Percentiles rank a stretch among this genome's conserved stretches.
These are phyloP conservation scores for Dryas integrifolia DNA, from an alignment of 331 rosid species.

Conservation along the genomic window DNA sequence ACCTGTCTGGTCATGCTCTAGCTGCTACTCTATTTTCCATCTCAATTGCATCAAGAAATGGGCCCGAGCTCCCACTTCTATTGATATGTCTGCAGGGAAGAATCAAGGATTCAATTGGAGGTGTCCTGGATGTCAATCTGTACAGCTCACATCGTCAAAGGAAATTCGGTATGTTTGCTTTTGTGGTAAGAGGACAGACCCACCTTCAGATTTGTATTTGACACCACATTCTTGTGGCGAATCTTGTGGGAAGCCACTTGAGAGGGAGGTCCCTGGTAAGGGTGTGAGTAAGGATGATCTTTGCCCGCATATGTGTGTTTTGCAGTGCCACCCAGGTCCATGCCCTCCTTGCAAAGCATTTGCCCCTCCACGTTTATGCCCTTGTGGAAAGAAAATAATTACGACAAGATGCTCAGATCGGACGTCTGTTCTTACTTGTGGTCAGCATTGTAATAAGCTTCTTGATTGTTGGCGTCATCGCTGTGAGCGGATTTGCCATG, in stretches of 20 bases:
- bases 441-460: conserved; percentile 71
- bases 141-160: conserved; percentile 61
- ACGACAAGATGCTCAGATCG: conserved; percentile 83
- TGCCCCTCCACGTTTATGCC: conserved; percentile 74
- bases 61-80: conserved; percentile 86
- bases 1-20: conserved; percentile 80
- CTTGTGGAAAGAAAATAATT: conserved; percentile 82
- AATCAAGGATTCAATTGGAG: conserved; percentile 90
- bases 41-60: conserved; percentile 81
- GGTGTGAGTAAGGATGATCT: conserved; percentile 62
- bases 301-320: conserved; percentile 87
- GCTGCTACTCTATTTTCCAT: conserved; percentile 87
- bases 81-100: conserved; percentile 65
- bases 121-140: conserved; percentile 96
- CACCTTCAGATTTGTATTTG: conserved; percentile 83
- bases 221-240: conserved; percentile 97
- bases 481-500: conserved; percentile 65
- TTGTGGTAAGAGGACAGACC: conserved; percentile 82
- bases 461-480: conserved; percentile 74
- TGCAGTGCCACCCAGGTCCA: conserved; percentile 99
- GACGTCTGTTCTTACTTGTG: conserved; percentile 74
- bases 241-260: conserved; percentile 81
- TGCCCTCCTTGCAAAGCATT: conserved; percentile 95
- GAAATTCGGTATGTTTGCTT: conserved; percentile 81
- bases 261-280: conserved; percentile 43